Base-by-base conservation (phyloP, 768 basidiomycete genomes). In the Lactarius indigo region DNA sequence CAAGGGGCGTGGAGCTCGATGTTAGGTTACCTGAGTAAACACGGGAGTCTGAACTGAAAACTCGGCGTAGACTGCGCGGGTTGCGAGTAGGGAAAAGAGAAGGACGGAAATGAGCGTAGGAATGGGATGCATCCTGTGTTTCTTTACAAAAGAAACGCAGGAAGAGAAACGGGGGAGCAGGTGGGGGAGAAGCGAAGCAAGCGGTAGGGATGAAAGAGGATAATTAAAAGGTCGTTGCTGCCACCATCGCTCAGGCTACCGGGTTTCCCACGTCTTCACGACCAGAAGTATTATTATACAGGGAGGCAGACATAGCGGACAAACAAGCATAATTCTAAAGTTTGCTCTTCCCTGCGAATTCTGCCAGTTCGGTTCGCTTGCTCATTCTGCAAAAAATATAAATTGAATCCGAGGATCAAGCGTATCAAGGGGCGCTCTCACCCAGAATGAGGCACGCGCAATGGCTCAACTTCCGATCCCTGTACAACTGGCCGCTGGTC, bases 41-140 rank as follows among this genome's bases (percentile, higher is more conserved):
- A 61, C 10, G 47, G 89, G 87, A 30, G 83, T 83, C 70, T 72
- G 73, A 72, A 91, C 78, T 50, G 77, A 73, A 70, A 91, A 83
- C 23, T 77, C 79, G 65, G 90, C 87, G 62, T 83, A 71, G 63
- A 79, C 86, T 73, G 78, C 79, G 69, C 74, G 79, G 73, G 85
- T 71, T 75, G 82, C 82, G 75, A 87, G 78, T 71, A 80, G 74
- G 73, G 83, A 76, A 80, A 91, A 78, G 87, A 92, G 84, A 73
- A 88, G 81, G 79, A 85, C 75, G 67, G 83, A 82, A 90, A 91
- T 60, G 90, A 92, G 78, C 79, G 91, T 90, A 80, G 85, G 78
- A 79, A 91, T 89, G 80, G 85, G 79, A 84, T 87, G 87, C 91
- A 92, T 93, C 78, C 76, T 83, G 59, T 70, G 67, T 66, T 20